Conservation (phyloP, 305 asterid genomes). For the Striga hermonthica region DNA sequence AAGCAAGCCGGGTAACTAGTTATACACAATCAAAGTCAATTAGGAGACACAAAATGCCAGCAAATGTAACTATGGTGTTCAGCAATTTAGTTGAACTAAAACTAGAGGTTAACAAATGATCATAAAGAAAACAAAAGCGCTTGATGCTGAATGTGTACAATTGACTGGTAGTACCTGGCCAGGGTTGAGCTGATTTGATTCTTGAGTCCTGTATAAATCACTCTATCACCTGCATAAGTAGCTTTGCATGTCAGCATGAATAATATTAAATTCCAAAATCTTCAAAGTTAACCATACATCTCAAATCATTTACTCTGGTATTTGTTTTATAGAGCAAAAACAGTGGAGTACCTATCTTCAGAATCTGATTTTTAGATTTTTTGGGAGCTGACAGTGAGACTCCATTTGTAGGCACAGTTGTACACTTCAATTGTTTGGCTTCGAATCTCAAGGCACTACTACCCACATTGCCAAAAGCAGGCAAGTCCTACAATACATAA, state of each 20-base stretch:
- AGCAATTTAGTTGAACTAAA: conserved; percentile 9
- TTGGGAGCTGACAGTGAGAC: not conserved
- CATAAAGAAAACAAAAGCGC: not conserved
- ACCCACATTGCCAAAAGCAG: not conserved
- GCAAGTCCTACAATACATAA: conserved; percentile 14
- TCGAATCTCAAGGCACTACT: not conserved
- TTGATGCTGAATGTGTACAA: not conserved
- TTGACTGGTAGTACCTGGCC: conserved; percentile 9
- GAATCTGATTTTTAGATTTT: not conserved
- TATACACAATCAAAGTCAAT: conserved; percentile 4
- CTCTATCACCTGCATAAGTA: conserved; percentile 12
- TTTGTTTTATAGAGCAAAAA: not conserved
- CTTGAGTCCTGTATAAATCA: conserved; percentile 22
- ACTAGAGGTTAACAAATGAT: not conserved
- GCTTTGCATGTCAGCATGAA: conserved; percentile 10
- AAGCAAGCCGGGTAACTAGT: not conserved
- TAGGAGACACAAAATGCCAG: not conserved
- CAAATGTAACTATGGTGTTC: not conserved
- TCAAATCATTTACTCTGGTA: not conserved
- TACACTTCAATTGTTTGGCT: not conserved
- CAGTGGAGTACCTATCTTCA: conserved; percentile 10
- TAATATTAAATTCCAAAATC: not conserved
- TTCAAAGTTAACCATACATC: conserved; percentile 1
- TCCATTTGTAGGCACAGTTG: not conserved
- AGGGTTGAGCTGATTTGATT: not conserved